Evolutionary conservation across 805 yeast species (phyloP), one percentile per base, ranked within the genome.

Genomic region (Starmerella sirachaensis): DNA sequence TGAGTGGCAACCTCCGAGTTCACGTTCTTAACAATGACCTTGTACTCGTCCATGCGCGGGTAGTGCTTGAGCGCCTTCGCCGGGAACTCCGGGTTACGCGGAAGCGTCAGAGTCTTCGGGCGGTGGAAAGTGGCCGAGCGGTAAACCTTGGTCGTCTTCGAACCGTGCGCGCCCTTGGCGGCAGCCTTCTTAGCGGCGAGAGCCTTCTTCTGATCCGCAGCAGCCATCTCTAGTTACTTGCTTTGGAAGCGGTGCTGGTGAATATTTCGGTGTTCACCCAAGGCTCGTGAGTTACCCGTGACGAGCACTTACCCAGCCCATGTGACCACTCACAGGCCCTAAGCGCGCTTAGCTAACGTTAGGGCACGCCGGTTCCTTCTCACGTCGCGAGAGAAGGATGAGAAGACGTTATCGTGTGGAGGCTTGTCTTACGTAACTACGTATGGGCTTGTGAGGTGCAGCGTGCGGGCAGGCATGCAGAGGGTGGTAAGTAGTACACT

Each of bases 1-100:
- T 91, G 88, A 82, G 91, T 85, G 63, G 98, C 95, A 57, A 94
- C 83, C 76, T 91, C 98, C 59, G 94, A 76, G 66, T 88, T 88
- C 69, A 88, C 77, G 73, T 96, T 96, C 58, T 83, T 72, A 67
- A 82, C 80, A 64, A 91, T 77, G 64, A 85, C 70, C 72, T 83
- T 84, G 91, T 81, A 80, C 61, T 93, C 81, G 68, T 91, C 98
- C 63, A 83, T 68, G 77, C 97, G 91, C 70, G 79, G 76, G 78
- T 78, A 80, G 74, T 91, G 97, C 63, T 96, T 94, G 60, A 91
- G 94, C 57, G 95, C 68, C 76, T 84, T 91, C 68, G 82, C 70
- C 60, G 93, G 82, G 72, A 88, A 88, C 70, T 79, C 81, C 72
- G 98, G 97, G 63, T 76, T 60, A 74, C 95, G 85, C 56, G 94